Percentiles rank a stretch among this genome's conserved stretches.
These are phyloP conservation scores for Entoloma clypeatum DNA, from an alignment of 1,284 basidiomycete genomes.

Conservation along the genomic window DNA sequence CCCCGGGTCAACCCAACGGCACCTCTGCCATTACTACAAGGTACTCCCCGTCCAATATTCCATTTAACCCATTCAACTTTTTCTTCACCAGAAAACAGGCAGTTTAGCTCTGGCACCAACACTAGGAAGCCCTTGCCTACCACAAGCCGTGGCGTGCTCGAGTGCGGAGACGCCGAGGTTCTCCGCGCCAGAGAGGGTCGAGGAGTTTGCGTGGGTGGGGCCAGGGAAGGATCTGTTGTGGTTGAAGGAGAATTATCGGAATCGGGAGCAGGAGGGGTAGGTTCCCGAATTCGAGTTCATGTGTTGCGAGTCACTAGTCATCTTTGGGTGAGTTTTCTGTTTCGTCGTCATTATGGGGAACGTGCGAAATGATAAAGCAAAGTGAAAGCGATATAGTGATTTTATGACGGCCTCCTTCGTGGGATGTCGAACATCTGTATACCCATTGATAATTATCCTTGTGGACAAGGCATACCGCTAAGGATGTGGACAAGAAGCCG, in stretches of 20 bases:
- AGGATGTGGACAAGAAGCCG: no score
- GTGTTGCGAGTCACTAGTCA: no score
- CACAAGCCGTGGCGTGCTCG: conserved; percentile 17
- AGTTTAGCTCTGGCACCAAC: conserved; percentile 16
- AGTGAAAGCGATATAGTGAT: no score
- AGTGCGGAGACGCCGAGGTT: conserved; percentile 14
- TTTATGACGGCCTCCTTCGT: no score
- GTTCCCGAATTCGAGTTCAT: no score
- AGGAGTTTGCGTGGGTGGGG: conserved; percentile 18
- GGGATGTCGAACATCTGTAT: no score
- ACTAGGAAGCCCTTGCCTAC: conserved; percentile 13
- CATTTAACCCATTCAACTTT: background rate
- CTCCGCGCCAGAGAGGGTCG: conserved; percentile 18
- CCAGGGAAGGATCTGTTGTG: conserved; percentile 17
- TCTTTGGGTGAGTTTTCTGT: no score
- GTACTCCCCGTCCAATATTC: conserved; percentile 7
- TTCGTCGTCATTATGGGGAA: no score
- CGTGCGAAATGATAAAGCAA: no score
- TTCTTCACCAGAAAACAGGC: background rate
- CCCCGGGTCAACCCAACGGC: conserved; percentile 6
- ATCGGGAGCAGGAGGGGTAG: no score
- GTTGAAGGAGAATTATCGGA: conserved; percentile 16
- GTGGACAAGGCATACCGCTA: no score
- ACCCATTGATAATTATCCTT: no score
- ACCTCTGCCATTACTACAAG: conserved; percentile 23